These are phyloP conservation scores for Botrytis elliptica DNA, from an alignment of 2,329 filamentous ascomycete species.

Conservation along the genomic window DNA sequence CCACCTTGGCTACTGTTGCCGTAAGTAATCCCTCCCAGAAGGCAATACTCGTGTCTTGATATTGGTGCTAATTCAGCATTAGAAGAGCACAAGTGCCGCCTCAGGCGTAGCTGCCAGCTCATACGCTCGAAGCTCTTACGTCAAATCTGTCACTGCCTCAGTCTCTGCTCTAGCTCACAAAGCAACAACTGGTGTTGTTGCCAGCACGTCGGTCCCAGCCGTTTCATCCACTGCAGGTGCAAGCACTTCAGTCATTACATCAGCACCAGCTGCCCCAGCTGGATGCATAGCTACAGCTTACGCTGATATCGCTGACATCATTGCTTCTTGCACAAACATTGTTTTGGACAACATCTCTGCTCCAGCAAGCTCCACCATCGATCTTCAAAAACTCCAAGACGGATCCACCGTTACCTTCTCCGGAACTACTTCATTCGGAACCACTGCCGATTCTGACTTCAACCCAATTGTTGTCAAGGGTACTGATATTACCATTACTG, in stretches of 20 bases:
- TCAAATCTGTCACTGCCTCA: neutral
- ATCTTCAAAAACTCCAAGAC: conserved; percentile 43
- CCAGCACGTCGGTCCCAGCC: neutral
- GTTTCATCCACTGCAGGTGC: neutral
- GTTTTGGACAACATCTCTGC: conserved; percentile 43
- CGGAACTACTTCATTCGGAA: conserved; percentile 64
- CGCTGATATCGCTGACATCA: conserved; percentile 41
- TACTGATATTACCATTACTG: conserved; percentile 30
- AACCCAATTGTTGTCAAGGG: conserved; percentile 47
- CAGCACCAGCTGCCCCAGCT: neutral
- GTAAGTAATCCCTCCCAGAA: neutral
- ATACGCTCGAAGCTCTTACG: neutral
- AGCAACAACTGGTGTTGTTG: neutral
- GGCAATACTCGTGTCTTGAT: neutral
- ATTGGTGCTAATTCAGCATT: neutral
- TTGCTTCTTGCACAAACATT: conserved; percentile 45
- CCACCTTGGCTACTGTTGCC: conserved; percentile 3
- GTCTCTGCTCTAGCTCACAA: neutral
- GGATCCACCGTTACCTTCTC: conserved; percentile 56
- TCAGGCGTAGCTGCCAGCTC: neutral
- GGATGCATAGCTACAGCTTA: conserved; percentile 55
- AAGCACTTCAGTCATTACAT: neutral
- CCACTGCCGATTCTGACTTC: conserved; percentile 63
- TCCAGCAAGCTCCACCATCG: conserved; percentile 42
- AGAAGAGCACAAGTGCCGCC: neutral